phyloP scores from a whole-genome alignment of 2,329 filamentous ascomycete species.

The Diaporthe helianthi region DNA sequence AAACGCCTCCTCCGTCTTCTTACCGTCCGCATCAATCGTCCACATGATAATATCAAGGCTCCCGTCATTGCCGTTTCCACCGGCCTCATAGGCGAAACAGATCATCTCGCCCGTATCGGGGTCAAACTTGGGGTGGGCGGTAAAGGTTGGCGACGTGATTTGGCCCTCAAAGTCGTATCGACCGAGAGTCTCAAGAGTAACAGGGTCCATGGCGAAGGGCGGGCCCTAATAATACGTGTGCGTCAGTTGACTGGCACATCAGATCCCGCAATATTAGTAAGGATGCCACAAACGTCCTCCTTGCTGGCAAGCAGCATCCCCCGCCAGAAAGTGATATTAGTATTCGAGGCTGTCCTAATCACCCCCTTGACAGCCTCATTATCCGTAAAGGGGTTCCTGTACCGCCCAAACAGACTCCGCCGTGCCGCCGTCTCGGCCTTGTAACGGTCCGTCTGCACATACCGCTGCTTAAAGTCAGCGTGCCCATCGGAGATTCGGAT shows the following conservation, averaged over 20 bases:
- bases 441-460: constrained; percentile 50
- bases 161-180: constrained; percentile 61
- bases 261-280: too few relatives aligned
- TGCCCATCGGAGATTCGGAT: constrained; percentile 49
- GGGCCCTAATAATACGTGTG: constrained; percentile 45
- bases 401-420: constrained; percentile 57
- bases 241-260: not conserved
- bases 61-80: constrained; percentile 51
- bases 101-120: constrained; percentile 59
- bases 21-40: constrained; percentile 52
- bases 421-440: constrained; percentile 42
- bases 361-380: constrained; percentile 61
- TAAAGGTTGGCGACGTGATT: constrained; percentile 54
- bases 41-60: constrained; percentile 53
- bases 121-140: constrained; percentile 61
- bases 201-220: constrained; percentile 58
- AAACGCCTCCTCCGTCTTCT: constrained; percentile 54
- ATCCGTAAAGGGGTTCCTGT: constrained; percentile 64
- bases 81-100: constrained; percentile 58
- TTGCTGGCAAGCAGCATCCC: constrained; percentile 62
- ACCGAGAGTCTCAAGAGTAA: constrained; percentile 56
- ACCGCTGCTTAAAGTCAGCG: constrained; percentile 52
- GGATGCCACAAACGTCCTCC: constrained; percentile 48
- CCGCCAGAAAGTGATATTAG: constrained; percentile 65
- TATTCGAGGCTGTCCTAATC: constrained; percentile 64